Evolutionary conservation across 2,329 filamentous ascomycete genomes (phyloP), one percentile per base, ranked within the genome.

Genomic region (Elsinoe ampelina): DNA sequence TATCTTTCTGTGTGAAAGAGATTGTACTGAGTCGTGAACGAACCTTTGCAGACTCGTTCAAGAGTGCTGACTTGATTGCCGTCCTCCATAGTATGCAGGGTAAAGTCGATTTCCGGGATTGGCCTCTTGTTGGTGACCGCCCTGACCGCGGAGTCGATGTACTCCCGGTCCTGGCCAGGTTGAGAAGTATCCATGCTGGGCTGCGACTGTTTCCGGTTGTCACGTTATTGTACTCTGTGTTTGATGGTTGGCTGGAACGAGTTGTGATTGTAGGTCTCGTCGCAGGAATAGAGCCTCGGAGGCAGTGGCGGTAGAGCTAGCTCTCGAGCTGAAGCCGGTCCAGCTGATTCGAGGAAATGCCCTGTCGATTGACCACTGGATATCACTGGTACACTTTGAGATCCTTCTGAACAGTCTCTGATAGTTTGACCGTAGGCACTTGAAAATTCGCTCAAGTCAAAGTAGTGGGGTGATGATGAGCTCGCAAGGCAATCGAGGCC

Each of bases 11-110:
- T n/a, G 12, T 30, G n/a, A 12, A 15, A 15, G 22, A 22, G 41
- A 30, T 20, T n/a, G 19, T 35, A 17, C 17, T n/a, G 7, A 5
- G 32, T 32, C 47, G 35, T 42, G 7, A 32, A 58, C 67, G 47
- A 62, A 97, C 93, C 93, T 90, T 97, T 98, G 80, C 92, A 95
- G 60, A 98, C 93, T 71, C 93, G 83, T 75, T 98, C 93, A 71
- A 87, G 76, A 61, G 93, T 98, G 82, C 83, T 97, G 70, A 98
- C 93, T 76, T 95, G 89, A 55, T 82, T 85, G 69, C 89, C 89
- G 78, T 98, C 93, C 73, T 98, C 93, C 92, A 97, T 96, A 61
- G 87, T 93, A 74, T 98, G 93, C 68, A 98, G 84, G 57, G 89
- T 95, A 72, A 98, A 98, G 77, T 98, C 93, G 68, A 98, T 97